phyloP scores from a whole-genome alignment of 2,329 filamentous ascomycete species.

The Tolypocladium ophioglossoides region DNA sequence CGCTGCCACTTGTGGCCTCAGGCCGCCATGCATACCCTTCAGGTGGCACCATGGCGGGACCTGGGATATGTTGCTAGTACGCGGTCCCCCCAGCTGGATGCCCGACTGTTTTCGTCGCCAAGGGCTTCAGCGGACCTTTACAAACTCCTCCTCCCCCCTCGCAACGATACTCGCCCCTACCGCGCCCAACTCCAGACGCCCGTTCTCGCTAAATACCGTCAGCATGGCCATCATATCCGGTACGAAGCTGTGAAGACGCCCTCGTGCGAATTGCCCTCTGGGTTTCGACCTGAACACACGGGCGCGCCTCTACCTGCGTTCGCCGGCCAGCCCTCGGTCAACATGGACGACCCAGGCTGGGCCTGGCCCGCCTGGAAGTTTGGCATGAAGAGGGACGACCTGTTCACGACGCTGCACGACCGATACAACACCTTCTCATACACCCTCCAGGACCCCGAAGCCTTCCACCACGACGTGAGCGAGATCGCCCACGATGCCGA shows the following conservation, averaged over 20 bases:
- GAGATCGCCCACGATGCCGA: conserved; percentile 43
- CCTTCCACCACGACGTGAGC: conserved; percentile 51
- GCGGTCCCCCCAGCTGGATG: conserved; percentile 5
- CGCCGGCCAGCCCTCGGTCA: conserved; percentile 5
- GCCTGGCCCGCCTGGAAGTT: conserved; percentile 54
- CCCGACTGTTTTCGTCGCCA: conserved; percentile 7
- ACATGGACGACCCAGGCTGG: conserved; percentile 44
- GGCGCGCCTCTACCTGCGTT: conserved; percentile 1
- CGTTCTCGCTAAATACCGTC: conserved; percentile 4
- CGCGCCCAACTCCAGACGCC: conserved; percentile 1
- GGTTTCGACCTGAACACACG: not conserved
- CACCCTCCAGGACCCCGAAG: conserved; percentile 46
- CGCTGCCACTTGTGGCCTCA: conserved; percentile 2
- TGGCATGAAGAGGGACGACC: conserved; percentile 48
- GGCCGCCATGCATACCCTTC: conserved; percentile 5
- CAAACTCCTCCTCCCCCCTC: not conserved
- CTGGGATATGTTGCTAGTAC: conserved; percentile 7
- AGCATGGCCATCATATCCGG: conserved; percentile 9
- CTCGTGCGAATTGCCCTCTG: conserved; percentile 3
- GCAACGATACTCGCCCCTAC: conserved; percentile 8
- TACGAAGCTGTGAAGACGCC: conserved; percentile 5
- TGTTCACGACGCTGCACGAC: conserved; percentile 46
- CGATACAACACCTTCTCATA: conserved; percentile 49
- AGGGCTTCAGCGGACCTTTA: conserved; percentile 2
- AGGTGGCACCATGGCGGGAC: not conserved